A percentile compares a stretch with the other conserved stretches of the same genome.
These are phyloP conservation scores for Fonsecaea pedrosoi DNA, from an alignment of 2,329 filamentous ascomycete genomes.

Conservation along the genomic window DNA sequence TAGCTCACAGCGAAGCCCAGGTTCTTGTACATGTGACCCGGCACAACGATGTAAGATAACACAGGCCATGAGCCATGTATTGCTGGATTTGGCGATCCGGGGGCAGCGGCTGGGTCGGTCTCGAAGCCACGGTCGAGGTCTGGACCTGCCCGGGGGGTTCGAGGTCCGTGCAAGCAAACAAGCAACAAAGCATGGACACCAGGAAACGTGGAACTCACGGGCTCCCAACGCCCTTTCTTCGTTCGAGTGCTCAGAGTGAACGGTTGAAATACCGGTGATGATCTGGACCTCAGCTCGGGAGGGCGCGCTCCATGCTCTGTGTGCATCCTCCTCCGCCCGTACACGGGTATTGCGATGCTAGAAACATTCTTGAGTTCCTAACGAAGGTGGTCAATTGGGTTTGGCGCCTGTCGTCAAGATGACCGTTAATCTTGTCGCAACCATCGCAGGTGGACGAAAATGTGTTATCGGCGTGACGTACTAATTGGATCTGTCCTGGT, in stretches of 20 bases:
- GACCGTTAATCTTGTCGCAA: too few species aligned
- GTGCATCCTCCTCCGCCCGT: background rate
- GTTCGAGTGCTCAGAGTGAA: background rate
- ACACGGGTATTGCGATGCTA: background rate
- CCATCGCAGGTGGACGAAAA: too few species aligned
- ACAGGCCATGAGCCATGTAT: too few species aligned
- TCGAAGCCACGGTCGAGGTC: background rate
- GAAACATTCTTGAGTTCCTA: background rate
- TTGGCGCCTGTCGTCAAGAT: too few species aligned
- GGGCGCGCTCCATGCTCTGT: background rate
- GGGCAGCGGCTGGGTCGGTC: background rate
- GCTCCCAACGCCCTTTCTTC: background rate
- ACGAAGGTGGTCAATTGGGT: too few species aligned
- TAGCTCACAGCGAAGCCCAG: too few species aligned
- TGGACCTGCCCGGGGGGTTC: background rate
- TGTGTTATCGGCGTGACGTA: too few species aligned
- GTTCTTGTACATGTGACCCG: too few species aligned
- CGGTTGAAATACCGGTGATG: background rate
- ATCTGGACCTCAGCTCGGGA: background rate
- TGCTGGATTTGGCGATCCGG: background rate
- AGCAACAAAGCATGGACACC: background rate
- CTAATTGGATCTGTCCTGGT: too few species aligned
- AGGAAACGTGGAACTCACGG: background rate
- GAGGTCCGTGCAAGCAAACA: background rate
- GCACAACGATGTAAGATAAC: too few species aligned